Evolutionary conservation across 1,139 yeast species (phyloP), one percentile per base, ranked within the genome.

Genomic region (Debaryomyces nepalensis): DNA sequence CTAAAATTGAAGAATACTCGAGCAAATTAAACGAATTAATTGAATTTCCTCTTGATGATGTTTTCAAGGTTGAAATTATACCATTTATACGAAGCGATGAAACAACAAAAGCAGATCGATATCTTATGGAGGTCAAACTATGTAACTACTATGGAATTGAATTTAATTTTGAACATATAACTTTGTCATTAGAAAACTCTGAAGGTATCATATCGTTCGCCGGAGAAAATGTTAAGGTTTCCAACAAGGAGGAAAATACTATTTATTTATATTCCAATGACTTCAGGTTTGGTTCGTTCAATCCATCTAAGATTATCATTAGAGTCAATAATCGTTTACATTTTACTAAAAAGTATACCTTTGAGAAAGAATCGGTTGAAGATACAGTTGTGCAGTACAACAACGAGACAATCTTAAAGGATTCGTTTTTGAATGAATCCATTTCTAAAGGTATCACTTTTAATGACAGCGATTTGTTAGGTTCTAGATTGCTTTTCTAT

Each of bases 11-110:
- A 8, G 45, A 54, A 4, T 48, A 57, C 21, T 59, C 42, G 2
- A 31, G 30, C 4, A 31, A 49, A 12, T 44, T 59, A 32, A 47
- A 50, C 2, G 46, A 52, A 5, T 29, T 26, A 2, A 39, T 66
- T 23, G 64, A 58, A 15, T 67, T 58, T 41, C 62, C 69, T 1
- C 48, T 73, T 2, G 58, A 59, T 2, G 54, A 60, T 2, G 44
- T 75, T 7, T 70, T 78, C 36, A 48, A 54, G 1, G 46, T 68
- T 2, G 41, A 50, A 1, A 47, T 70, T 9, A 38, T 45, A 8
- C 68, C 72, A 1, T 59, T 45, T 33, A 60, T 71, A 10, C 42
- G 52, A 4, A 57, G 63, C 2, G 63, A 63, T 33, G 54, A 49
- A 2, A 44, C 53, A 0, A 48, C 49, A 1, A 26, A 36, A 1